phyloP scores from a whole-genome alignment of 345 rosid genomes.

The Brassica nigra region DNA sequence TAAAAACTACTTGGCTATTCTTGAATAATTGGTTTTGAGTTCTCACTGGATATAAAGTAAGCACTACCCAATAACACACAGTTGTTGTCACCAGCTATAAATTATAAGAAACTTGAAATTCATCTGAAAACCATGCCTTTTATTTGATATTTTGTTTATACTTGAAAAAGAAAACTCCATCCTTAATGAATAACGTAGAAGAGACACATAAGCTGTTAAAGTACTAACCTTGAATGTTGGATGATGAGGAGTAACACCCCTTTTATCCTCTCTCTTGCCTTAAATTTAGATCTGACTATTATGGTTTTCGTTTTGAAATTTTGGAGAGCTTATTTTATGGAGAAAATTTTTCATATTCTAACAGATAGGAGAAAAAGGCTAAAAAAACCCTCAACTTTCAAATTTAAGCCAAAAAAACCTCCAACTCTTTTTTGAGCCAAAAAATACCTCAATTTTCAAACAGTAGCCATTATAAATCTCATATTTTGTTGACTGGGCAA shows the following conservation, averaged over 20 bases:
- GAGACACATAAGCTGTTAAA: neutral
- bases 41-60: neutral
- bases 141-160: neutral
- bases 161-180: neutral
- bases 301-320: too few relatives aligned
- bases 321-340: too few relatives aligned
- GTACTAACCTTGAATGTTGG: conserved; percentile 60
- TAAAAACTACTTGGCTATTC: neutral
- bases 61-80: neutral
- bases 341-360: too few relatives aligned
- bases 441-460: too few relatives aligned
- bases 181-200: neutral
- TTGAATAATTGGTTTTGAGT: conserved; percentile 1
- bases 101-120: neutral
- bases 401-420: too few relatives aligned
- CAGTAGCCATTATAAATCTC: too few relatives aligned
- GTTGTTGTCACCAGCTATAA: neutral
- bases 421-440: too few relatives aligned
- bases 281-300: too few relatives aligned
- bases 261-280: too few relatives aligned
- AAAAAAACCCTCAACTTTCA: too few relatives aligned
- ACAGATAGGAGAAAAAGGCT: too few relatives aligned
- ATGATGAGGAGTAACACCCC: conserved; percentile 73
- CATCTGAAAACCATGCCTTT: neutral
- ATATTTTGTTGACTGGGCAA: too few relatives aligned